phyloP scores from a whole-genome alignment of 225 moss, liverwort and hornwort genomes.

The Polytrichum formosum region DNA sequence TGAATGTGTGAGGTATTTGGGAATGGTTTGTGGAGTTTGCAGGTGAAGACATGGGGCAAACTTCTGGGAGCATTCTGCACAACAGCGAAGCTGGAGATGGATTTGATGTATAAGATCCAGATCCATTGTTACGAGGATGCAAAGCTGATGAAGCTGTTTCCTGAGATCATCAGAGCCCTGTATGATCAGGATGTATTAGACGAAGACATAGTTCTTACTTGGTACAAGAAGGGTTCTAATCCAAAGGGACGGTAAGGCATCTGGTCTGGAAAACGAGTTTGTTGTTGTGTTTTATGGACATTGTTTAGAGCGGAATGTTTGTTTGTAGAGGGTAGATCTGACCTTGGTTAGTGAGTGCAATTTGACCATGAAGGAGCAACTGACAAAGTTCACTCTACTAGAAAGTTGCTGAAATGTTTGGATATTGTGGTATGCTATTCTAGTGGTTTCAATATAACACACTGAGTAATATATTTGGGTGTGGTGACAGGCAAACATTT shows the following conservation, averaged over 20 bases:
- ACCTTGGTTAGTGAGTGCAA: too few species aligned
- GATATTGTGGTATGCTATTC: too few species aligned
- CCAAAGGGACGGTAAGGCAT: constrained; percentile 81
- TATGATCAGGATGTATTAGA: constrained; percentile 95
- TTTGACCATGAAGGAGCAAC: too few species aligned
- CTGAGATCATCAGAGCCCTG: constrained; percentile 89
- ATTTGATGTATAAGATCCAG: constrained; percentile 88
- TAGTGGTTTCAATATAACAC: neutral
- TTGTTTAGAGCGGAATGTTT: too few species aligned
- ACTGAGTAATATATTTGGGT: neutral
- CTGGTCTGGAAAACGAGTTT: too few species aligned
- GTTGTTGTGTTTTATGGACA: too few species aligned
- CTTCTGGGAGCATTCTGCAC: constrained; percentile 90
- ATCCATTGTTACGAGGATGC: constrained; percentile 95
- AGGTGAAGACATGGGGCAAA: constrained; percentile 99
- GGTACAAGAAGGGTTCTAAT: constrained; percentile 93
- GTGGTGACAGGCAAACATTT: constrained; percentile 72
- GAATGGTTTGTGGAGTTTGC: neutral
- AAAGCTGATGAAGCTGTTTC: constrained; percentile 96
- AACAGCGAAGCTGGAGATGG: constrained; percentile 83
- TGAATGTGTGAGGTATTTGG: neutral
- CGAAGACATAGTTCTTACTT: constrained; percentile 82
- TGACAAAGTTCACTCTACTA: too few species aligned
- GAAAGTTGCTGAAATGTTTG: too few species aligned
- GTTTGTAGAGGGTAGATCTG: too few species aligned